phyloP scores from a whole-genome alignment of 2,329 filamentous ascomycete genomes.

The Aspergillus pseudoviridinutans region DNA sequence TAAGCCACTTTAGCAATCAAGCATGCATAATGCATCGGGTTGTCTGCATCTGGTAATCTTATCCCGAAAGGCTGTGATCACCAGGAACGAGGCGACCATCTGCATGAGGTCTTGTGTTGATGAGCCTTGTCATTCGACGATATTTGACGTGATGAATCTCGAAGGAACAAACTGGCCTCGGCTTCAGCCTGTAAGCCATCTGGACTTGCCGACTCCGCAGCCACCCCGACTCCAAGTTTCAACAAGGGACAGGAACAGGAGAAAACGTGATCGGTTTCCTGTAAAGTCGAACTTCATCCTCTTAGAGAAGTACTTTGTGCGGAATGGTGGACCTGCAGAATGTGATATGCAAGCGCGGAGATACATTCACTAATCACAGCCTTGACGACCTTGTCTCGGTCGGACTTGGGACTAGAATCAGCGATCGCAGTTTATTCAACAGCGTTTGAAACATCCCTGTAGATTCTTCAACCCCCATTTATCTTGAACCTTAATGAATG shows the following conservation, averaged over 20 bases:
- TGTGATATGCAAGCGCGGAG: neutral
- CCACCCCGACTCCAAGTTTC: neutral
- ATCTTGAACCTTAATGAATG: neutral
- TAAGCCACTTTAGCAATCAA: neutral
- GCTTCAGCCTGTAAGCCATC: neutral
- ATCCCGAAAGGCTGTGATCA: neutral
- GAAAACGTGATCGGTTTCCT: neutral
- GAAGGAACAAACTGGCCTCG: neutral
- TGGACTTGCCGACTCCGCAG: neutral
- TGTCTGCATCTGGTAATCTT: neutral
- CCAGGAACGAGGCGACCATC: neutral
- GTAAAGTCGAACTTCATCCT: neutral
- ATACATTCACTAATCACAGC: neutral
- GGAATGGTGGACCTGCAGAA: neutral
- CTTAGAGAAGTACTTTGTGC: neutral
- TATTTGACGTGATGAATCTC: neutral
- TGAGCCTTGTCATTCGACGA: neutral
- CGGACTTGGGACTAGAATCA: neutral
- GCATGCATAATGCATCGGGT: neutral
- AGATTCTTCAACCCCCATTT: neutral
- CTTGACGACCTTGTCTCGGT: neutral
- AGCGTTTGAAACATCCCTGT: neutral
- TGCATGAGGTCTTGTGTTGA: neutral
- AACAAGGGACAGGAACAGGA: neutral
- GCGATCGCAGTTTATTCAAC: neutral